phyloP scores from a whole-genome alignment of 352 stramenopile species.

The Pythium volutum region DNA sequence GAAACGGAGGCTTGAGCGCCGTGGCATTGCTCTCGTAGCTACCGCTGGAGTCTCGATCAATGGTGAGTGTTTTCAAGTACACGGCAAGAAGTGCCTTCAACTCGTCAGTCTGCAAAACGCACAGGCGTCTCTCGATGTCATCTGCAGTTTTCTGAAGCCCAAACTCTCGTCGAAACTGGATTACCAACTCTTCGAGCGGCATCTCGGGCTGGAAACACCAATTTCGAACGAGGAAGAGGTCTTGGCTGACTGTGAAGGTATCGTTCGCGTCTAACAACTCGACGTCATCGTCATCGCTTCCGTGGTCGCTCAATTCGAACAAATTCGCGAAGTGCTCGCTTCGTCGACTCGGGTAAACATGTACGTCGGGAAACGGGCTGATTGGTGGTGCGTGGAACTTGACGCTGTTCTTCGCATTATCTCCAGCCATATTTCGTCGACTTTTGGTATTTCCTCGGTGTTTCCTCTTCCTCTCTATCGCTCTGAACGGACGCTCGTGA shows the following conservation, averaged over 20 bases:
- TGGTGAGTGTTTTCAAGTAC: constrained; percentile 43
- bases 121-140: constrained; percentile 43
- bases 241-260: constrained; percentile 46
- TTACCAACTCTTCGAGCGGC: constrained; percentile 31
- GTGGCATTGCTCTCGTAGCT: constrained; percentile 25
- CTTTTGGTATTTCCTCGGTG: not conserved
- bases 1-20: constrained; percentile 43
- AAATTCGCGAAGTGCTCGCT: not conserved
- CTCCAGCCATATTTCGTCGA: not conserved
- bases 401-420: not conserved
- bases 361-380: constrained; percentile 19
- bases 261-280: constrained; percentile 41
- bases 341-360: constrained; percentile 13
- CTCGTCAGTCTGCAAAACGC: constrained; percentile 35
- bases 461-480: not conserved
- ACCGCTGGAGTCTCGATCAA: constrained; percentile 32
- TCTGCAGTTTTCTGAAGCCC: constrained; percentile 25
- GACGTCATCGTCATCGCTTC: constrained; percentile 27
- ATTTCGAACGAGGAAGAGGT: constrained; percentile 58
- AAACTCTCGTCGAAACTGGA: constrained; percentile 49
- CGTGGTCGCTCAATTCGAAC: constrained; percentile 21
- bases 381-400: constrained; percentile 15
- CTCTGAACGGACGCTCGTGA: not conserved
- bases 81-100: constrained; percentile 43
- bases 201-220: constrained; percentile 57